Evolutionary conservation across 176 grass and related monocot genomes (phyloP).

Genomic region (Rhynchospora pubera): DNA sequence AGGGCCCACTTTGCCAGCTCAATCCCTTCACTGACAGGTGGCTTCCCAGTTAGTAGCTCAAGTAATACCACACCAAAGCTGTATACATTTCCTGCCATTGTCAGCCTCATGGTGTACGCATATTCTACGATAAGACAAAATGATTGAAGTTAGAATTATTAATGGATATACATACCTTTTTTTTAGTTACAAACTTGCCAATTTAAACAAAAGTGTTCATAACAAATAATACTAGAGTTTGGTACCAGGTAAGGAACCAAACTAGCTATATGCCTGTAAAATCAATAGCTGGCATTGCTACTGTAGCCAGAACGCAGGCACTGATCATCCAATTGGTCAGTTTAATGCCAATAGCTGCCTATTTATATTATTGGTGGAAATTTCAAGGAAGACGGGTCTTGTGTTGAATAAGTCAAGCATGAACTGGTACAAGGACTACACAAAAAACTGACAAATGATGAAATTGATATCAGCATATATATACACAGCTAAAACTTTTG

Average conservation of each 20-base stretch:
- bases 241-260: neutral
- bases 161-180: neutral
- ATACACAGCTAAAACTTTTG: constrained; percentile 4
- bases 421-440: neutral
- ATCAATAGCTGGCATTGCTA: neutral
- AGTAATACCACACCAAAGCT: constrained; percentile 82
- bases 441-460: neutral
- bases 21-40: constrained; percentile 39
- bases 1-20: constrained; percentile 82
- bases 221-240: neutral
- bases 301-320: neutral
- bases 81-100: constrained; percentile 66
- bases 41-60: constrained; percentile 66
- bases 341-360: too few species aligned
- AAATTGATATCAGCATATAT: neutral
- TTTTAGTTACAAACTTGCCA: neutral
- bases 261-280: neutral
- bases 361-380: neutral
- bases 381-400: neutral
- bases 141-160: constrained; percentile 11
- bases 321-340: too few species aligned
- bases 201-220: neutral
- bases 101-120: constrained; percentile 77
- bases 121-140: constrained; percentile 57
- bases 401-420: neutral